Base-by-base conservation (phyloP, 306 rosid species). In the Argentina anserina region DNA sequence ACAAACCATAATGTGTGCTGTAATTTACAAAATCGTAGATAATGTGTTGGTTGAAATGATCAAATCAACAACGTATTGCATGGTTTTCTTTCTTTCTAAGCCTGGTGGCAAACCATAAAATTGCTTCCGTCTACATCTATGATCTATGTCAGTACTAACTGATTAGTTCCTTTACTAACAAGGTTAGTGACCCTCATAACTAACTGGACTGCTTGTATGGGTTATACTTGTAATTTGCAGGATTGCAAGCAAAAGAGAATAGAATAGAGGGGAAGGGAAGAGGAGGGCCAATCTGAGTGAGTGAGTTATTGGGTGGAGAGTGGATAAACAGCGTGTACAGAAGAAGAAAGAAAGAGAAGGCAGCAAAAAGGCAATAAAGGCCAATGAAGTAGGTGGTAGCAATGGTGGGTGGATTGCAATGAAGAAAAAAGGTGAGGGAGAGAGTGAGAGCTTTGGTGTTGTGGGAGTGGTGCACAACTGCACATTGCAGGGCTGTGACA, bases 401-500 rank as follows among this genome's bases (percentile, higher is more conserved):
- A 17, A 26, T 63, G 95, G 90, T 87, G 49, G 90, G 88, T 76
- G 67, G 75, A 80, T 77, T 4, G 86, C 74, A 85, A 81, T 86
- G 81, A 84, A 81, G 79, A 58, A 79, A 58, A 79, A 83, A 74
- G 83, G 17, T 28, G 29, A 72, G 46, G 36, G 69, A 67, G 28
- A 65, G 29, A 25, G 78, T 26, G 67, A 73, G 43, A 34, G 70
- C 56, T 59, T 40, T 69, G 75, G 75, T 25, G 72, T 42, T 37
- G 77, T 76, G 70, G 75, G 71, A 18, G 75, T 56, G 78, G 11
- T 62, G 70, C 67, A 63, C 52, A 55, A 76, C 9, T 62, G 70
- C 67, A 63, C 52, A 55, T 40, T 62, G 65, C 74, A 67, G 67
- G 71, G 42, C 26, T 68, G 58, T 74, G 81, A 72, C 33, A 49